Evolutionary conservation across 805 yeast genomes (phyloP).

Genomic region (Huiozyma naganishii): DNA sequence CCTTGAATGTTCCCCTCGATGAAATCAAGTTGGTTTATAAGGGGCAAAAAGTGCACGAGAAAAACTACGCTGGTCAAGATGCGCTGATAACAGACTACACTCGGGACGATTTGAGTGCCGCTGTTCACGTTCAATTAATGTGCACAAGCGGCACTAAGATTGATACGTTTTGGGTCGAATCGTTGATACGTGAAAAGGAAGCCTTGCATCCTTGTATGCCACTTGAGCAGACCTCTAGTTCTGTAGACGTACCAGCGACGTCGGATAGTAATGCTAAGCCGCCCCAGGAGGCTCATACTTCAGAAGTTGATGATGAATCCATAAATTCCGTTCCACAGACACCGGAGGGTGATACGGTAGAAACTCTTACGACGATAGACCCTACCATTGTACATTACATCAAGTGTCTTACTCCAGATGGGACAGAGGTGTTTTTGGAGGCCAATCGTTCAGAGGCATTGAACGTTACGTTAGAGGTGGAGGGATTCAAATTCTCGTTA

Average conservation of each 20-base stretch:
- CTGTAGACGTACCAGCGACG: no score
- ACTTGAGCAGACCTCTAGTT: no score
- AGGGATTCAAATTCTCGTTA: conserved; percentile 4
- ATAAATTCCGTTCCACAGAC: no score
- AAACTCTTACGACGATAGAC: neutral
- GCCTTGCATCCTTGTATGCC: no score
- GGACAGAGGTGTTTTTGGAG: conserved; percentile 15
- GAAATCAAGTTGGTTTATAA: conserved; percentile 23
- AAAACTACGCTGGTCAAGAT: conserved; percentile 12
- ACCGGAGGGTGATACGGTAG: no score
- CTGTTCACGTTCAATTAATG: conserved; percentile 19
- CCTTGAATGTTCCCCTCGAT: conserved; percentile 7
- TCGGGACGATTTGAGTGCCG: conserved; percentile 7
- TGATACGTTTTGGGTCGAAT: conserved; percentile 1
- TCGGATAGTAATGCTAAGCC: no score
- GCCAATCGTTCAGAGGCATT: conserved; percentile 10
- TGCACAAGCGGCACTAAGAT: neutral
- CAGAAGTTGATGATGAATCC: no score
- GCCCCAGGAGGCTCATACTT: no score
- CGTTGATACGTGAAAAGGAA: neutral
- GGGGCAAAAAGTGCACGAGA: conserved; percentile 11
- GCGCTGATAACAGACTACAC: conserved; percentile 13
- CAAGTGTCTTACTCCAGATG: conserved; percentile 16
- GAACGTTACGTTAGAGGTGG: conserved; percentile 1
- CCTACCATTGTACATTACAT: conserved; percentile 15